Percentiles rank a stretch among this genome's conserved stretches.
Evolutionary conservation across 2,329 filamentous ascomycete species (phyloP).

Genomic region (Raffaelea deltoideospora): DNA sequence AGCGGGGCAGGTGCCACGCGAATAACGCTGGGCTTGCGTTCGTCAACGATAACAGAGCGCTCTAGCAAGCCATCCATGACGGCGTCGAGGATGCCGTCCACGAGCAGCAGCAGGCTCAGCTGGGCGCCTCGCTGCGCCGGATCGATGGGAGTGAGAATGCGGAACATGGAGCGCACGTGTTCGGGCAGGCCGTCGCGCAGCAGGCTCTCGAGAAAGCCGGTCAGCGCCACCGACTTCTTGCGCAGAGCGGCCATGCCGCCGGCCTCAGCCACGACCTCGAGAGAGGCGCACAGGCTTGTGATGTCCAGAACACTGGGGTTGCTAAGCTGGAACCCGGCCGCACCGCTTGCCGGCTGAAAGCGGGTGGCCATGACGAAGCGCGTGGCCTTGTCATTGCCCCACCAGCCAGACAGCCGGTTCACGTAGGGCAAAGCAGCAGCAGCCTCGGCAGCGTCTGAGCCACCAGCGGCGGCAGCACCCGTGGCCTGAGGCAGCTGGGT

Average conservation of each 20-base stretch:
- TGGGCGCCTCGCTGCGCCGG: constrained; percentile 60
- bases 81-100: constrained; percentile 53
- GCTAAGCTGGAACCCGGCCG: constrained; percentile 67
- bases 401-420: constrained; percentile 68
- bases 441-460: constrained; percentile 16
- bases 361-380: constrained; percentile 73
- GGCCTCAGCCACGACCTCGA: constrained; percentile 61
- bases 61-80: constrained; percentile 50
- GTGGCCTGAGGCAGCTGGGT: constrained; percentile 32
- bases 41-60: constrained; percentile 62
- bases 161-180: constrained; percentile 26
- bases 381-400: constrained; percentile 63
- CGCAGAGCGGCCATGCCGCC: constrained; percentile 49
- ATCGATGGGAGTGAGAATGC: constrained; percentile 54
- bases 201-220: constrained; percentile 60
- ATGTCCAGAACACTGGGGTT: constrained; percentile 73
- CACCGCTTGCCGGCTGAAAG: constrained; percentile 64
- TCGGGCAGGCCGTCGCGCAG: constrained; percentile 28
- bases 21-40: constrained; percentile 73
- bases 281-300: constrained; percentile 55
- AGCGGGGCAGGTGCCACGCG: constrained; percentile 70
- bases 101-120: constrained; percentile 52
- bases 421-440: constrained; percentile 29
- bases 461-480: constrained; percentile 14
- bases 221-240: constrained; percentile 56